Evolutionary conservation across 345 rosid genomes (phyloP), one percentile per base, ranked within the genome.

Genomic region (Camelina hispida): DNA sequence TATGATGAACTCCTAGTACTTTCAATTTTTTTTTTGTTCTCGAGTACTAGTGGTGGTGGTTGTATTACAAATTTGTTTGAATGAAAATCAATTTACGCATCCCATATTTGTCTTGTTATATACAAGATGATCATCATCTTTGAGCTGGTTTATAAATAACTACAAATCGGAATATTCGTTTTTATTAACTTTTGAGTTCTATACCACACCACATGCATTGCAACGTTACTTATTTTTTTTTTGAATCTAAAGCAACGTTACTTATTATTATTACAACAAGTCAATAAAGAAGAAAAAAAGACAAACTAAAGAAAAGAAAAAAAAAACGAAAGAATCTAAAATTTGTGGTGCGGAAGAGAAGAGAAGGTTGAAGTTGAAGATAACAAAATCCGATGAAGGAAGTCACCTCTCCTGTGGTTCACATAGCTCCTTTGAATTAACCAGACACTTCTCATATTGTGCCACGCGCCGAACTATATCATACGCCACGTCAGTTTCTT

Each of bases 261-360:
- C 2, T 23, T 5, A 32, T 32, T 32, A 5, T 30, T 32, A 34
- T 7, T 34, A 34, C 37, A 32, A 3, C 12, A 11, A 23, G 60
- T 40, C 62, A 68, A 68, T 32, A 32, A 11, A 0, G 3, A 20
- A 14, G 51, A 35, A 25, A 28, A 28, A 28, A 28, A 28, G 5
- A 28, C 30, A 28, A 28, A 13, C 9, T 1, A 9, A 14, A n/a
- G 13, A 15, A 5, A 53, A 7, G 6, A n/a, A 16, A 2, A 72
- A 9, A 50, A 0, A 64, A 46, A 43, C 4, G 10, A 18, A 9
- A 54, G 6, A 64, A 55, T 44, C 48, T 10, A 17, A 28, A 5
- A 11, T 55, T 6, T 65, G 79, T 75, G 79, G 79, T 61, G 69
- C 5, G 68, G 54, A 46, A 68, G 68, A 67, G 46, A 34, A 38